phyloP scores from a whole-genome alignment of 257 asterid genomes.

The Gentiana dahurica region DNA sequence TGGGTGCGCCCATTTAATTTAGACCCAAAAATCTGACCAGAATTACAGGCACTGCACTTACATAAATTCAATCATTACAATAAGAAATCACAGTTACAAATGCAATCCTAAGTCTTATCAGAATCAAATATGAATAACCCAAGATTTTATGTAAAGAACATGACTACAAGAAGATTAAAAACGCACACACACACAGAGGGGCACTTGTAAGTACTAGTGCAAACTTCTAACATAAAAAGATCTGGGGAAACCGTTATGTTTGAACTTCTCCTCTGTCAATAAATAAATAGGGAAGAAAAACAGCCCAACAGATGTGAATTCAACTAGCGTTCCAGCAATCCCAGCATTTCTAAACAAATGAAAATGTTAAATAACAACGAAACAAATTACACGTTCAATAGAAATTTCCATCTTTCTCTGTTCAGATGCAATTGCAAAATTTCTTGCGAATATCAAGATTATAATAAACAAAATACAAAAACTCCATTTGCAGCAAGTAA shows the following conservation, averaged over 20 bases:
- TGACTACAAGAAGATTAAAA: not conserved
- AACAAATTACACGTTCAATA: too few relatives aligned
- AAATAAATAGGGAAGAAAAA: too few relatives aligned
- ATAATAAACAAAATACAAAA: too few relatives aligned
- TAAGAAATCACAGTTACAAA: constrained; percentile 1
- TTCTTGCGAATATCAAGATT: too few relatives aligned
- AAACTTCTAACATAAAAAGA: not conserved
- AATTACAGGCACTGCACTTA: not conserved
- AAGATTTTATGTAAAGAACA: not conserved
- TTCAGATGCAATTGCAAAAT: too few relatives aligned
- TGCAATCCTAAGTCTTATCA: not conserved
- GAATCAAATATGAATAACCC: not conserved
- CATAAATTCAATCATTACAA: constrained; percentile 1
- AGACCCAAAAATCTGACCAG: constrained; percentile 4
- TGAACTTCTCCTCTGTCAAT: not conserved
- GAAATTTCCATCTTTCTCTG: too few relatives aligned
- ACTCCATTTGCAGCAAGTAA: too few relatives aligned
- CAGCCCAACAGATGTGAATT: too few relatives aligned
- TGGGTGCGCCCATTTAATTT: constrained; percentile 82
- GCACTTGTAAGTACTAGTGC: too few relatives aligned
- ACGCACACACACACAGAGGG: not conserved
- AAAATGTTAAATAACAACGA: too few relatives aligned
- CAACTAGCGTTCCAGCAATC: too few relatives aligned
- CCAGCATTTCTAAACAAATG: too few relatives aligned
- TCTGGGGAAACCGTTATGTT: not conserved